Evolutionary conservation across 106 monocot genomes (phyloP).

Genomic region (Cymbidium sinense): DNA sequence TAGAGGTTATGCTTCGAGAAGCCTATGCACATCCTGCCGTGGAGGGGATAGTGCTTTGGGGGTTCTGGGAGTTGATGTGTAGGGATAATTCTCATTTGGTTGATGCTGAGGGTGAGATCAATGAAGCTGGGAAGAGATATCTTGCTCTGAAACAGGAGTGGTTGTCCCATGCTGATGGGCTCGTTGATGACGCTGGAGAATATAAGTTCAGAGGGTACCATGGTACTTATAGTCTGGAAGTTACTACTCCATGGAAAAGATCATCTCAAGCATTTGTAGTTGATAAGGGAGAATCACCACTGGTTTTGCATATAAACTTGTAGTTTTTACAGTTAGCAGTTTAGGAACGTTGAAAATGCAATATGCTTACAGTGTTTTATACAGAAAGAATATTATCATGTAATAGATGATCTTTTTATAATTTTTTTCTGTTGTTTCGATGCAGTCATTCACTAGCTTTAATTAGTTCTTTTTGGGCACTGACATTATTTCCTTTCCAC

Average conservation of each 20-base stretch:
- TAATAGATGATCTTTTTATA: too few relatives aligned
- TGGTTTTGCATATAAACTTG: conserved; percentile 26
- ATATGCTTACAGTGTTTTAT: not conserved
- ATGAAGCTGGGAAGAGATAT: conserved; percentile 74
- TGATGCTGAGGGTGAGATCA: conserved; percentile 70
- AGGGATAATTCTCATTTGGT: conserved; percentile 66
- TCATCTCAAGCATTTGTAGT: conserved; percentile 45
- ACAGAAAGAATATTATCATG: not conserved
- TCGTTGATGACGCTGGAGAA: conserved; percentile 30
- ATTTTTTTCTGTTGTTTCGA: not conserved
- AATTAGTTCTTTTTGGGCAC: too few relatives aligned
- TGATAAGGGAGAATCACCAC: conserved; percentile 48
- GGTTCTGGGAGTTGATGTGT: conserved; percentile 83
- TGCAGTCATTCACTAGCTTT: too few relatives aligned
- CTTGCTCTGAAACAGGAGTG: conserved; percentile 73
- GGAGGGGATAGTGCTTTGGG: conserved; percentile 82
- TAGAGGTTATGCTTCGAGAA: conserved; percentile 81
- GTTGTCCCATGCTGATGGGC: conserved; percentile 48
- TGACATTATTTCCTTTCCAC: not conserved
- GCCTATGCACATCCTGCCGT: conserved; percentile 80
- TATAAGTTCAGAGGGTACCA: conserved; percentile 74
- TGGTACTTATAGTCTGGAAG: conserved; percentile 58
- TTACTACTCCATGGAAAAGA: conserved; percentile 31
- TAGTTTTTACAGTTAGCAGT: not conserved
- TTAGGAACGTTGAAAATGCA: not conserved